Evolutionary conservation across 2,329 filamentous ascomycete genomes (phyloP), one percentile per base, ranked within the genome.

Genomic region (Monosporascus ibericus): DNA sequence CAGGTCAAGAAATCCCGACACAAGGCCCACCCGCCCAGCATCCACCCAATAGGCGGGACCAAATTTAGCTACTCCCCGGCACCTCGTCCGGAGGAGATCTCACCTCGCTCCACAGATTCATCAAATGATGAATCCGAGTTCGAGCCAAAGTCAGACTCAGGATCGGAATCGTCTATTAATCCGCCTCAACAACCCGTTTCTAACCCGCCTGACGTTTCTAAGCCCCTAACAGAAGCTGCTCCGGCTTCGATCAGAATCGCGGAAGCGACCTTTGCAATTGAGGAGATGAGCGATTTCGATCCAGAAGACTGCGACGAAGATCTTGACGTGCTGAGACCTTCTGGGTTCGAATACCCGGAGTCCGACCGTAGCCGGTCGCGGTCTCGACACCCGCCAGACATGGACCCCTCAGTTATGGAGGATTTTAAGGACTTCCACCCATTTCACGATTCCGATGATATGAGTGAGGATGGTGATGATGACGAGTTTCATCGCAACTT

Each of bases 21-120:
- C 27, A 55, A 60, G 40, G 44, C 51, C 37, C 58, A 65, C 48
- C 61, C 62, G 44, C 61, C 65, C 36, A 66, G 64, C 34, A 72
- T 72, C 47, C 63, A 59, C 44, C 68, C 70, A n/a, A 48, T 66
- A 37, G 62, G 65, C 51, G 65, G 66, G 27, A 62, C 56, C 27
- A 62, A 64, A 52, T 68, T 68, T 53, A 63, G 59, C 39, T 65
- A 65, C 44, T 58, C 53, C 47, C 63, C 60, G 49, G 58, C 54
- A 34, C 60, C 60, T 27, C 61, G 60, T 40, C 58, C 60, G 36
- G 66, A 67, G 55, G 63, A 67, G 48, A 61, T 68, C 42, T 69
- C 65, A 17, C 66, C 66, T 36, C 63, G 58, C 25, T 66, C 63
- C 17, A 67, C 62, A 5, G 52, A 63, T 53, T 65, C 65, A 17